phyloP scores from a whole-genome alignment of 2,329 filamentous ascomycete genomes.

The Fusarium sp. region DNA sequence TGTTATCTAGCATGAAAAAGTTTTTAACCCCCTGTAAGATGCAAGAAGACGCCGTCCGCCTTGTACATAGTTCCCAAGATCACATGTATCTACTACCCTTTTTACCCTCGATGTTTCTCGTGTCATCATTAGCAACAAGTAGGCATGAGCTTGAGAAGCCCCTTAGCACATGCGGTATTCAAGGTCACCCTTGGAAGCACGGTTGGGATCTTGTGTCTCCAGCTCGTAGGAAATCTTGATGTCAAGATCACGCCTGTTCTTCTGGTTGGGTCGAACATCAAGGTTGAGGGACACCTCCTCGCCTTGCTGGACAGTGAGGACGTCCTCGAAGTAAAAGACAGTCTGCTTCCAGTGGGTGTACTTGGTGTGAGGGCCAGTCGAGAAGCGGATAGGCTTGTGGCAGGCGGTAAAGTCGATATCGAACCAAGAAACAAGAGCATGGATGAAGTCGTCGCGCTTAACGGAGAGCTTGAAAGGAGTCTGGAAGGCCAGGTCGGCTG shows the following conservation, averaged over 20 bases:
- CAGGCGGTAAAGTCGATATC: constrained; percentile 98
- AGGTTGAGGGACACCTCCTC: constrained; percentile 81
- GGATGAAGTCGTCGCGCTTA: constrained; percentile 92
- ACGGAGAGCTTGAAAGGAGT: constrained; percentile 79
- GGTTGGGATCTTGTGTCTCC: constrained; percentile 77
- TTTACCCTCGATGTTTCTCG: constrained; percentile 23
- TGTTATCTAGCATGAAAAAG: constrained; percentile 39
- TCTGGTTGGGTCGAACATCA: constrained; percentile 86
- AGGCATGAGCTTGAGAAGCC: constrained; percentile 7
- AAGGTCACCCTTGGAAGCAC: constrained; percentile 75
- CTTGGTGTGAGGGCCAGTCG: constrained; percentile 96
- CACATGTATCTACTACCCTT: constrained; percentile 32
- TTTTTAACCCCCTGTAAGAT: constrained; percentile 36
- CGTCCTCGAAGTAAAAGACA: constrained; percentile 95
- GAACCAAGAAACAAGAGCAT: constrained; percentile 98
- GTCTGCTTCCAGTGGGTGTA: constrained; percentile 99
- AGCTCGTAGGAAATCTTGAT: constrained; percentile 87
- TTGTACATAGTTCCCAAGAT: constrained; percentile 38
- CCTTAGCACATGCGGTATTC: constrained; percentile 81
- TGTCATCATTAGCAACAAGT: constrained; percentile 44
- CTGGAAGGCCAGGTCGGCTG: constrained; percentile 84
- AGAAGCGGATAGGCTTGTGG: constrained; percentile 98
- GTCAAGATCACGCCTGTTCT: constrained; percentile 95
- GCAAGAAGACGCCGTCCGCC: constrained; percentile 45
- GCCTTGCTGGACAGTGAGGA: constrained; percentile 88